Base-by-base conservation (phyloP, 2,329 filamentous ascomycete genomes). In the Torrubiellomyces zombiae region DNA sequence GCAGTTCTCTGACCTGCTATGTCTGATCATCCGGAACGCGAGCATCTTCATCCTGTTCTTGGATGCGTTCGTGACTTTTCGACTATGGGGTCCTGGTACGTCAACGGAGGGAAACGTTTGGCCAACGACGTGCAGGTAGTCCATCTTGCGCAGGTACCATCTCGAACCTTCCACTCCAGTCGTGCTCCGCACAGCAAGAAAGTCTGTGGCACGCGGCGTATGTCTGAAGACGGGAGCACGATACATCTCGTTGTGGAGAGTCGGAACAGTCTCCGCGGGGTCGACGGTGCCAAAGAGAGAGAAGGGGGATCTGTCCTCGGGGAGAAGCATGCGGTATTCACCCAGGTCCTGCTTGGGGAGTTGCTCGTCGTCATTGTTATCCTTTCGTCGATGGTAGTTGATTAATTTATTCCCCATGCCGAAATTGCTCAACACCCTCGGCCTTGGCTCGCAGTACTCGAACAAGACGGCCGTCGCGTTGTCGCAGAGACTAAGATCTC, bases 1-100 rank as follows among this genome's bases (percentile, higher is more conserved):
- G 14, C 83, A 66, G 21, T 71, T 64, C 31, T 73, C 59, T 14
- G 75, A 67, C 11, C 69, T 60, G 39, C 75, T 82, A 39, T 80
- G 79, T 33, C 75, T 68, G 40, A 92, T 80, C 46, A 93, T 73
- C 25, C 89, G 78, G 48, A 82, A 94, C 0, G 83, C 79, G 19
- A 98, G 73, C 75, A 94, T 94, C 57, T 89, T 93, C 50, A 98
- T 74, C 18, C 89, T 73, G 50, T 89, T 92, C 58, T 98, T 98
- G 18, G 81, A 76, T n/a, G 86, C 83, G 29, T 91, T 93, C 0
- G 89, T 98, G 16, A 95, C 86, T 48, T 89, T 92, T 32, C 89
- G 68, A 18, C 83, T 91, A 46, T 95, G 85, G 3, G 85, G 86
- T 0, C 85, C 85, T 3, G 89, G 89, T 5, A 98, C 78, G 40